Evolutionary conservation across 129 eudicot genomes (phyloP), one percentile per base, ranked within the genome.

Genomic region (Tagetes erecta): DNA sequence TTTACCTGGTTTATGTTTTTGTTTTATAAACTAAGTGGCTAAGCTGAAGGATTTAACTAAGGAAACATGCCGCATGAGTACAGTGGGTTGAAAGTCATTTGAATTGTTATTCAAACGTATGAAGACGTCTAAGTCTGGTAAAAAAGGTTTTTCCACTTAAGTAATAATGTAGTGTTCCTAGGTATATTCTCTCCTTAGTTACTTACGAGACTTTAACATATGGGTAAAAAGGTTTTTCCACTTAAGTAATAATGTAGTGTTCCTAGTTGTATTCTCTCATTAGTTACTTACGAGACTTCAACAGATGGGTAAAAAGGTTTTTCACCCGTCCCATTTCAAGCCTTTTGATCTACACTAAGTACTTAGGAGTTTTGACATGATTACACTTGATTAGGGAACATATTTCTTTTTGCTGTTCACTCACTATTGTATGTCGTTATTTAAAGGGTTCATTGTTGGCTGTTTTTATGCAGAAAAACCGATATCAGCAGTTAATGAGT

Each of bases 401-500:
- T 64, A 7, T n/a, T 40, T 38, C 8, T 33, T 14, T 8, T 41
- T 27, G 20, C 27, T 41, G 10, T 40, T 27, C 42, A n/a, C 31
- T 46, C n/a, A 40, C 13, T 41, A 3, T 0, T 30, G 7, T 6
- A 3, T 14, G 13, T 49, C 12, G 47, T 3, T 74, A 2, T 36
- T 12, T 73, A 12, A 11, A 46, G 14, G 56, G 51, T 39, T 73
- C 46, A 31, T 51, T 36, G 13, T 63, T 11, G 38, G 45, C 4
- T 76, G 39, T 69, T 77, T 5, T 9, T 77, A 38, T 93, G 86
- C 92, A 92, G 98, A 83, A 67, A 89, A 72, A 52, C 98, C 95
- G 20, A 84, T 93, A 79, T 66, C 66, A 10, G 89, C 90, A 14
- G 95, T 86, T 2, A 71, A 75, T 10, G 92, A 86, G 91, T 93